Evolutionary conservation across 1,284 basidiomycete genomes (phyloP).

Genomic region (Porodaedalea pini): DNA sequence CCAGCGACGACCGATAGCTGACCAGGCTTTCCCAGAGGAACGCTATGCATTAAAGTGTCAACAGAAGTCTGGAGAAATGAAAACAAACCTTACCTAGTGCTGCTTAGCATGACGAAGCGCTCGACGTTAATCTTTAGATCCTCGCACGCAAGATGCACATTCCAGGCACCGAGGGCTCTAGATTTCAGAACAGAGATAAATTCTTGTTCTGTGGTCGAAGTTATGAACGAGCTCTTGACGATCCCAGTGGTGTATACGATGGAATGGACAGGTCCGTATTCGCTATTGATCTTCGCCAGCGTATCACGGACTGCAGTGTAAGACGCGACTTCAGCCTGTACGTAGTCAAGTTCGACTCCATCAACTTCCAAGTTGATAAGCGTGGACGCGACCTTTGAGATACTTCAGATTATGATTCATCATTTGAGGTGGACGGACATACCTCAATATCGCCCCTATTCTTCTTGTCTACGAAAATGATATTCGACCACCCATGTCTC

Average conservation of each 20-base stretch:
- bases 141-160: conserved; percentile 30
- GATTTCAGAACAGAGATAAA: conserved; percentile 28
- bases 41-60: conserved; percentile 23
- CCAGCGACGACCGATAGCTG: conserved; percentile 31
- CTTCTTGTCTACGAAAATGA: conserved; percentile 9
- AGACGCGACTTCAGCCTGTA: conserved; percentile 27
- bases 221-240: conserved; percentile 27
- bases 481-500: conserved; percentile 1
- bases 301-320: conserved; percentile 21
- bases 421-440: background rate
- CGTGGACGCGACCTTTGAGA: conserved; percentile 10
- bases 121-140: conserved; percentile 29
- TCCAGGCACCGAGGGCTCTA: conserved; percentile 32
- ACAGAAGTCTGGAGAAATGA: background rate
- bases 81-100: conserved; percentile 27
- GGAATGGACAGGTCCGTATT: conserved; percentile 26
- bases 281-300: conserved; percentile 24
- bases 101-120: conserved; percentile 31
- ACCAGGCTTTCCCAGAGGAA: conserved; percentile 30
- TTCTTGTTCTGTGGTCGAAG: conserved; percentile 22
- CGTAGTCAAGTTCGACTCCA: conserved; percentile 9
- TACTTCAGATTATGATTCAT: background rate
- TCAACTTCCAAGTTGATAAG: conserved; percentile 13
- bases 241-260: conserved; percentile 31
- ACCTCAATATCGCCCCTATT: conserved; percentile 9